Percentiles rank a stretch among this genome's conserved stretches.
Conservation (phyloP, 2,329 filamentous ascomycete genomes). For the Coniochaeta sp. region DNA sequence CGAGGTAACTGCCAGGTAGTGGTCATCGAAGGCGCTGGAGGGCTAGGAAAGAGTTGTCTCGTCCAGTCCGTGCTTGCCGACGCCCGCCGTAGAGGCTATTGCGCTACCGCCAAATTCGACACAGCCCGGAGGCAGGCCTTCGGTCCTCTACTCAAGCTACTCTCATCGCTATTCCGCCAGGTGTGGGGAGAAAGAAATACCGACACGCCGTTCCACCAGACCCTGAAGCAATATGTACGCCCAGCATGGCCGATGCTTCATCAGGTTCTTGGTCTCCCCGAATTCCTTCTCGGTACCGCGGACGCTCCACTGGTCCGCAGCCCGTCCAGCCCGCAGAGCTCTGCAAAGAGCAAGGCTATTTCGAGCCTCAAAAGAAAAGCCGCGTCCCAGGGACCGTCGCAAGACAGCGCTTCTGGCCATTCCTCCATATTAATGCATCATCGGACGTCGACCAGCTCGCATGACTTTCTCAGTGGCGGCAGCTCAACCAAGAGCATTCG, state of each 20-base stretch:
- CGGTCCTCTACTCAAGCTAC: conserved; percentile 54
- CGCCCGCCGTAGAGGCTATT: conserved; percentile 54
- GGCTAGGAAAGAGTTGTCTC: conserved; percentile 58
- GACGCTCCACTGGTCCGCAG: conserved; percentile 28
- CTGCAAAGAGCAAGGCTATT: conserved; percentile 1
- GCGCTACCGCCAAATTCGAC: conserved; percentile 60
- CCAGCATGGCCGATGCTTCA: conserved; percentile 60
- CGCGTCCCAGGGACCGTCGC: background rate
- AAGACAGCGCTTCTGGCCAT: background rate
- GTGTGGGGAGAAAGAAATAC: conserved; percentile 61
- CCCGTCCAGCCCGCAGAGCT: conserved; percentile 24
- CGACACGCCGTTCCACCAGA: conserved; percentile 54
- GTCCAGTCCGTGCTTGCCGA: conserved; percentile 56
- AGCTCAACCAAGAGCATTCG: conserved; percentile 58
- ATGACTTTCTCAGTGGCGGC: conserved; percentile 53
- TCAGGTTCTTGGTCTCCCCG: conserved; percentile 52
- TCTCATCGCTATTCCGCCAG: conserved; percentile 60
- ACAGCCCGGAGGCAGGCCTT: conserved; percentile 53
- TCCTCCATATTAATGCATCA: conserved; percentile 14
- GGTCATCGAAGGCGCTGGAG: conserved; percentile 52
- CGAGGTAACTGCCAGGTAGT: conserved; percentile 58
- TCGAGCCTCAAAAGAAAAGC: background rate
- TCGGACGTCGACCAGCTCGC: conserved; percentile 41
- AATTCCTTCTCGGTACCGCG: conserved; percentile 57
- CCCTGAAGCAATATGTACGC: conserved; percentile 53